Percentiles rank a stretch among this genome's conserved stretches.
These are phyloP conservation scores for Saposhnikovia divaricata DNA, from an alignment of 129 eudicot species.

Conservation along the genomic window DNA sequence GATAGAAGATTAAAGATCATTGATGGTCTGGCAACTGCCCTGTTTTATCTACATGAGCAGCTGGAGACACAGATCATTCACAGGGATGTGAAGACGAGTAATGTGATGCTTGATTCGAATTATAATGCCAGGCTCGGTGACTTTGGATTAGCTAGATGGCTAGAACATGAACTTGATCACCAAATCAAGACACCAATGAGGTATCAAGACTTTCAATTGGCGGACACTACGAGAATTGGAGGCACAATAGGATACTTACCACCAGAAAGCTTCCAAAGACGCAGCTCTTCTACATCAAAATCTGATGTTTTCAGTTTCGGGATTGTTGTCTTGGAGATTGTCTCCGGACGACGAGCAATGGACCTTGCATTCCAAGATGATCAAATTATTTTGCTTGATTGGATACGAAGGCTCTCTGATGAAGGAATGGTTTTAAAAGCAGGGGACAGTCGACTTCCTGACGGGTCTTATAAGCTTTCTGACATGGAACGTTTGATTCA, in stretches of 20 bases:
- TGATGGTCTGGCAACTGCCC: constrained; percentile 61
- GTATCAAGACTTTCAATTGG: constrained; percentile 31
- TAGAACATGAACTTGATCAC: constrained; percentile 59
- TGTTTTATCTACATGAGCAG: constrained; percentile 80
- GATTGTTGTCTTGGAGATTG: constrained; percentile 66
- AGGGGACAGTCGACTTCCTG: constrained; percentile 45
- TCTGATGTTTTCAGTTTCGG: constrained; percentile 96
- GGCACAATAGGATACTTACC: constrained; percentile 93
- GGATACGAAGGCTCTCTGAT: constrained; percentile 67
- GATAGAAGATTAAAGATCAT: constrained; percentile 43
- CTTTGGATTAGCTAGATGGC: constrained; percentile 88
- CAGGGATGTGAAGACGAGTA: constrained; percentile 86
- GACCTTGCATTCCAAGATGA: constrained; percentile 79
- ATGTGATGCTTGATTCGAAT: constrained; percentile 91
- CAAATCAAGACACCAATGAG: constrained; percentile 25
- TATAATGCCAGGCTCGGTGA: constrained; percentile 80
- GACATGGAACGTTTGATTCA: constrained; percentile 56
- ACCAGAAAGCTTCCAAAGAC: constrained; percentile 69
- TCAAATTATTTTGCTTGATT: constrained; percentile 62
- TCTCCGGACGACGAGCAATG: constrained; percentile 76
- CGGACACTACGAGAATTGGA: constrained; percentile 57
- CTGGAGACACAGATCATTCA: constrained; percentile 88
- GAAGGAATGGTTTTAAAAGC: constrained; percentile 35
- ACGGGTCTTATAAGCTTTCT: constrained; percentile 50
- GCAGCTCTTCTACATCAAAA: constrained; percentile 60